These are phyloP conservation scores for Pulchroboletus neoregius DNA, from an alignment of 1,284 basidiomycete genomes.

Conservation along the genomic window DNA sequence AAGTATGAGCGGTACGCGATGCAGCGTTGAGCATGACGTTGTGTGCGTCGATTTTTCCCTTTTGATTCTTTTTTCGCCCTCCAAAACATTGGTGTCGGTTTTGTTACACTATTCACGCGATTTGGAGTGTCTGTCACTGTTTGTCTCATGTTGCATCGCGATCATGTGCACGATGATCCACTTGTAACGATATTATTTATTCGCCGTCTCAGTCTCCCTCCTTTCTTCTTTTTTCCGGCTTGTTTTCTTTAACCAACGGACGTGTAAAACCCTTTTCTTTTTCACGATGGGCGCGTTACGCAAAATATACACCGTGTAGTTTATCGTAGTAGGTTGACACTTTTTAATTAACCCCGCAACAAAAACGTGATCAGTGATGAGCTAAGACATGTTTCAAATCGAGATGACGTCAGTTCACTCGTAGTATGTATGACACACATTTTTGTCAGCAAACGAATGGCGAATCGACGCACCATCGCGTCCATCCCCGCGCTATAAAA, in stretches of 20 bases:
- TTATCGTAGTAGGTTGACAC: conserved; percentile 22
- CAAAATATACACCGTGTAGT: conserved; percentile 26
- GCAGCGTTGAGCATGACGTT: conserved; percentile 19
- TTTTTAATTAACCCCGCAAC: conserved; percentile 14
- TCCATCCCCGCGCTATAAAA: background rate
- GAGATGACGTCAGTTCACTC: background rate
- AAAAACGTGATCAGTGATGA: background rate
- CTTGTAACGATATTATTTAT: conserved; percentile 22
- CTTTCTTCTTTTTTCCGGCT: background rate
- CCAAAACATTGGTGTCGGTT: too few species aligned
- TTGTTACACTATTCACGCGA: conserved; percentile 10
- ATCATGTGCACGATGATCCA: background rate
- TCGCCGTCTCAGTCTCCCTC: conserved; percentile 1
- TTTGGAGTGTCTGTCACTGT: conserved; percentile 10
- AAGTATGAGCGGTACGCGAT: conserved; percentile 32
- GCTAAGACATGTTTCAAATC: background rate
- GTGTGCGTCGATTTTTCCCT: background rate
- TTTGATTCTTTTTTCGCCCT: background rate
- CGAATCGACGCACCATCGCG: background rate
- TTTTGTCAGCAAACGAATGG: too few species aligned
- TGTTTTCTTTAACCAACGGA: background rate
- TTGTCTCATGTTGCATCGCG: conserved; percentile 1
- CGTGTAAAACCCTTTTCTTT: background rate
- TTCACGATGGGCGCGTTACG: conserved; percentile 4
- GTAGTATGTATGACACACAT: too few species aligned